phyloP scores from a whole-genome alignment of 495 filamentous ascomycete species.

The Daldinia vernicosa region DNA sequence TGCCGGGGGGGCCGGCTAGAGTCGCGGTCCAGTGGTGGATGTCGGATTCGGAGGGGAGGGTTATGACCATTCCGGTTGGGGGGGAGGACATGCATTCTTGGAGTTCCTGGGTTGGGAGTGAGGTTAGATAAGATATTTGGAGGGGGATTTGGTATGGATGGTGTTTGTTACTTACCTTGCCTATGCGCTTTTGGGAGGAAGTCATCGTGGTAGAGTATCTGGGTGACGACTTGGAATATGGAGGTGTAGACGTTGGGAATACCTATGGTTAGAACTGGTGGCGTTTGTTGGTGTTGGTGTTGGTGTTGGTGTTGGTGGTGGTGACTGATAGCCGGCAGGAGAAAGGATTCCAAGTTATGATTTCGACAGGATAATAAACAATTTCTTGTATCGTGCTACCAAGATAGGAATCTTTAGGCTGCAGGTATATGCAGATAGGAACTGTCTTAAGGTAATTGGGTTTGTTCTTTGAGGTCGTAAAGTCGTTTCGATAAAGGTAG shows the following conservation, averaged over 20 bases:
- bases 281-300: too few species aligned
- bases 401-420: neutral
- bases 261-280: too few species aligned
- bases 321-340: neutral
- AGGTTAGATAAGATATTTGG: conserved; percentile 10
- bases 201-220: conserved; percentile 39
- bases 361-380: neutral
- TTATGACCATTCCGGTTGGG: conserved; percentile 71
- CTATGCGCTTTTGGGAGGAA: conserved; percentile 50
- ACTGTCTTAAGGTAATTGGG: neutral
- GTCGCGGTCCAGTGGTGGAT: conserved; percentile 84
- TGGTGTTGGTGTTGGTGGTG: too few species aligned
- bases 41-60: conserved; percentile 73
- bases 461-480: neutral
- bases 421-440: neutral
- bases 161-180: conserved; percentile 46
- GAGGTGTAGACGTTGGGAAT: neutral
- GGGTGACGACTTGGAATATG: neutral
- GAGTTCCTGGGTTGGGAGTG: conserved; percentile 67
- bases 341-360: neutral
- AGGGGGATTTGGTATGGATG: too few species aligned
- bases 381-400: neutral
- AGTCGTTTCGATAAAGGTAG: too few species aligned
- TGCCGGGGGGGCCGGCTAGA: conserved; percentile 76
- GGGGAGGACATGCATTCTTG: conserved; percentile 71